Percentiles rank a stretch among this genome's conserved stretches.
phyloP scores from a whole-genome alignment of 2,329 filamentous ascomycete genomes.

The Epicoccum nigrum region DNA sequence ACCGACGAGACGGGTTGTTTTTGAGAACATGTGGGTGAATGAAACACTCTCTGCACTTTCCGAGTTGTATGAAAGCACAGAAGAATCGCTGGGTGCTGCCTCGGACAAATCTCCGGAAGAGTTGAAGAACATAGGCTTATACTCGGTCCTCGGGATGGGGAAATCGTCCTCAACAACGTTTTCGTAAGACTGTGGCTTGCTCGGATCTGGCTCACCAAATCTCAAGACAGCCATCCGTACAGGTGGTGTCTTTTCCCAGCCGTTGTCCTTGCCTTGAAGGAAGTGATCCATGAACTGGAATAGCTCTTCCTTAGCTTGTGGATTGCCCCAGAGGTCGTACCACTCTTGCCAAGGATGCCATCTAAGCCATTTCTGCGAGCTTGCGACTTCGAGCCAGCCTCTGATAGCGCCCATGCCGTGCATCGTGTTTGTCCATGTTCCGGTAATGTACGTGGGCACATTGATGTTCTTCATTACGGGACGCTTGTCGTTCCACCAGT shows the following conservation, averaged over 20 bases:
- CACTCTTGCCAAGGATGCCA: constrained; percentile 26
- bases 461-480: constrained; percentile 25
- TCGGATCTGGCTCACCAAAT: constrained; percentile 12
- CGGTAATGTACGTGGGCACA: constrained; percentile 20
- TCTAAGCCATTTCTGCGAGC: constrained; percentile 8
- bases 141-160: neutral
- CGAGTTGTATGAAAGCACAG: neutral
- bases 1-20: constrained; percentile 50
- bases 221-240: constrained; percentile 52
- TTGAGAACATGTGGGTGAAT: neutral
- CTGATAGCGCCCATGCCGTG: constrained; percentile 9
- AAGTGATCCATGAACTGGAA: constrained; percentile 55
- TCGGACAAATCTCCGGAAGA: neutral
- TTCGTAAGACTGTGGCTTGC: neutral
- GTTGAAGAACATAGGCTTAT: neutral
- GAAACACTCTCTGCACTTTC: neutral
- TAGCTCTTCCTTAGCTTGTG: constrained; percentile 21
- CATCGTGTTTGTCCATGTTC: neutral
- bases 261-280: constrained; percentile 53
- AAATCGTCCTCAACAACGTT: neutral
- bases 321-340: constrained; percentile 25
- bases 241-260: constrained; percentile 54
- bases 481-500: constrained; percentile 32
- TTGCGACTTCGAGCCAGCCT: neutral
- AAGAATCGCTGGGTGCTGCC: neutral